These are phyloP conservation scores for Entelexis sorbosivorans DNA, from an alignment of 1,139 yeast genomes.

Conservation along the genomic window DNA sequence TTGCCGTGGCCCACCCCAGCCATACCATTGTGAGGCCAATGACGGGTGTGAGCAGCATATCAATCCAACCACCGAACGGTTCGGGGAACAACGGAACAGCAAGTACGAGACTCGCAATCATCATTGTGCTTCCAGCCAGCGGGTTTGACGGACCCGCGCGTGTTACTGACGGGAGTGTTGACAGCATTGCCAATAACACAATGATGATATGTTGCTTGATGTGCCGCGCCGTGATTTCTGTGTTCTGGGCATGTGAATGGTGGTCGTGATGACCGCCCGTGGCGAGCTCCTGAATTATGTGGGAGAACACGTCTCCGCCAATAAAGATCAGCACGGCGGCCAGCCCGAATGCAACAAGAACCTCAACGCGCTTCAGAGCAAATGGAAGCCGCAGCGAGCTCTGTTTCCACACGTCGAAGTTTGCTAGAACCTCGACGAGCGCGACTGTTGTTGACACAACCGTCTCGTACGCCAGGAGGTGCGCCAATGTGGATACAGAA, in stretches of 20 bases:
- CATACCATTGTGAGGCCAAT: slow-evolving; percentile 35
- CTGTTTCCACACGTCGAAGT: slow-evolving; percentile 83
- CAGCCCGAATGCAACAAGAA: slow-evolving; percentile 75
- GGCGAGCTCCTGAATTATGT: slow-evolving; percentile 46
- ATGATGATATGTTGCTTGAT: neutral
- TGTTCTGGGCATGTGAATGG: neutral
- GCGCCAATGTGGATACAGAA: slow-evolving; percentile 69
- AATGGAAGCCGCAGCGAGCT: slow-evolving; percentile 82
- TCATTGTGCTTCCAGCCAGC: slow-evolving; percentile 35
- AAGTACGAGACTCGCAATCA: slow-evolving; percentile 38
- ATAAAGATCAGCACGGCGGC: slow-evolving; percentile 79
- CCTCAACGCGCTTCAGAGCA: slow-evolving; percentile 82
- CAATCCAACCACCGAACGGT: slow-evolving; percentile 26
- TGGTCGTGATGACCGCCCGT: slow-evolving; percentile 26
- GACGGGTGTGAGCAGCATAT: slow-evolving; percentile 31
- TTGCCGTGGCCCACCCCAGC: slow-evolving; percentile 35
- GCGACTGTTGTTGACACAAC: slow-evolving; percentile 64
- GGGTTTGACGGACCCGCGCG: slow-evolving; percentile 23
- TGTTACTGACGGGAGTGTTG: slow-evolving; percentile 28
- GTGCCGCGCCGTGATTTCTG: neutral
- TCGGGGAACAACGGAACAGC: slow-evolving; percentile 26
- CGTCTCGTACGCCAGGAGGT: slow-evolving; percentile 76
- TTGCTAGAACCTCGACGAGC: slow-evolving; percentile 66
- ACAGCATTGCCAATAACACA: slow-evolving; percentile 19
- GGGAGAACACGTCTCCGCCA: slow-evolving; percentile 80